Percentiles rank a stretch among this genome's conserved stretches.
Evolutionary conservation across 1,284 basidiomycete genomes (phyloP).

Genomic region (Fomitopsis pinicola): DNA sequence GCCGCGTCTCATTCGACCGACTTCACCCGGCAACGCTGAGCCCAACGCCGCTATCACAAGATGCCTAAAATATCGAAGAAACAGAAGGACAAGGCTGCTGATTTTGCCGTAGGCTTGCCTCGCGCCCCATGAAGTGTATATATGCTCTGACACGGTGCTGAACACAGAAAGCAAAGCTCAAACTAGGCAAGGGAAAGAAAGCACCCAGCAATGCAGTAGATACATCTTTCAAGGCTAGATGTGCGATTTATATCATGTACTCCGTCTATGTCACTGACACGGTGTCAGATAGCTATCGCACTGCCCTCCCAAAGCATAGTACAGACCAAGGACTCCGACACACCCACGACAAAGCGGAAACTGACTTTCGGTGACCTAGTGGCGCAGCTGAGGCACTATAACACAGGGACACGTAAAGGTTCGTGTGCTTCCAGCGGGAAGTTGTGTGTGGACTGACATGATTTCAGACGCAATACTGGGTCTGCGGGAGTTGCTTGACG

Average conservation of each 20-base stretch:
- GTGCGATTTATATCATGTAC: slow-evolving; percentile 37
- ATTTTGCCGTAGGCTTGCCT: slow-evolving; percentile 64
- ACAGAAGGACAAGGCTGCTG: slow-evolving; percentile 83
- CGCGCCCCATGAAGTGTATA: neutral
- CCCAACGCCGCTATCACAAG: no score
- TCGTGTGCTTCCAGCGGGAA: neutral
- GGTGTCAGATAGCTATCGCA: slow-evolving; percentile 66
- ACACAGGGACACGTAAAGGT: slow-evolving; percentile 71
- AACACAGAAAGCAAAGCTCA: slow-evolving; percentile 88
- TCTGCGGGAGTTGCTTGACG: slow-evolving; percentile 75
- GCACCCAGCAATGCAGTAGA: slow-evolving; percentile 83
- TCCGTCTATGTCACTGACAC: neutral
- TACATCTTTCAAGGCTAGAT: slow-evolving; percentile 92
- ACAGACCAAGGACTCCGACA: slow-evolving; percentile 43
- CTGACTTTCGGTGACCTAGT: slow-evolving; percentile 80
- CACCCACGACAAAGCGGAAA: slow-evolving; percentile 73
- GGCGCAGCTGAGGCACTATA: slow-evolving; percentile 83
- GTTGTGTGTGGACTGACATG: no score
- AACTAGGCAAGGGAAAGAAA: slow-evolving; percentile 94
- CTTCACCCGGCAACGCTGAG: no score
- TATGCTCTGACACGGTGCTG: neutral
- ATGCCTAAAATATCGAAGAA: slow-evolving; percentile 90
- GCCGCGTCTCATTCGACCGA: no score
- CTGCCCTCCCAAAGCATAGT: slow-evolving; percentile 83
- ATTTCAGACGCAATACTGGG: slow-evolving; percentile 75